Percentiles rank a stretch among this genome's conserved stretches.
These are phyloP conservation scores for Scheffersomyces coipomensis DNA, from an alignment of 805 yeast genomes.

Conservation along the genomic window DNA sequence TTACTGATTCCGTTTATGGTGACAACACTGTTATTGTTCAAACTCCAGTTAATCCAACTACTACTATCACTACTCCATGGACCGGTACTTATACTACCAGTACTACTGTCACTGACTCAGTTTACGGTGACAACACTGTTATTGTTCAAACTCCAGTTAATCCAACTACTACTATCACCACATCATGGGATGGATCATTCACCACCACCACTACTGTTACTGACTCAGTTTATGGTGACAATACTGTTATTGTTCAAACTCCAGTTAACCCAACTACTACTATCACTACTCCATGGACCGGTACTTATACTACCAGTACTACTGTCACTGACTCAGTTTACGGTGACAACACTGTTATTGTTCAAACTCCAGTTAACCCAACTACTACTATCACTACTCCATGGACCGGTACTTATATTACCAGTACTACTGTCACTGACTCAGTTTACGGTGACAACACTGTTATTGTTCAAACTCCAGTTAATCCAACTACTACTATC, in stretches of 20 bases:
- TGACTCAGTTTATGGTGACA: conserved; percentile 8
- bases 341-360: too few relatives aligned
- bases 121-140: conserved; percentile 4
- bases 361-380: conserved; percentile 8
- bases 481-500: too few relatives aligned
- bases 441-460: too few relatives aligned
- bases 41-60: conserved; percentile 13
- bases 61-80: conserved; percentile 7
- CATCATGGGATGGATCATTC: conserved; percentile 6
- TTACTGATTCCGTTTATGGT: conserved; percentile 9
- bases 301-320: conserved; percentile 7
- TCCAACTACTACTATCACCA: conserved; percentile 12
- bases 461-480: too few relatives aligned
- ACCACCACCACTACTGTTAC: conserved; percentile 11
- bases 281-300: too few relatives aligned
- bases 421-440: too few relatives aligned
- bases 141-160: conserved; percentile 7
- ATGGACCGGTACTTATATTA: too few relatives aligned
- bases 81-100: conserved; percentile 5
- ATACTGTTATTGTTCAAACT: conserved; percentile 10
- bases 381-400: too few relatives aligned
- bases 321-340: conserved; percentile 2
- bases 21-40: conserved; percentile 16
- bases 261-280: too few relatives aligned
- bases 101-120: conserved; percentile 6